These are phyloP conservation scores for Aspergillus proliferans DNA, from an alignment of 2,329 filamentous ascomycete genomes.

Conservation along the genomic window DNA sequence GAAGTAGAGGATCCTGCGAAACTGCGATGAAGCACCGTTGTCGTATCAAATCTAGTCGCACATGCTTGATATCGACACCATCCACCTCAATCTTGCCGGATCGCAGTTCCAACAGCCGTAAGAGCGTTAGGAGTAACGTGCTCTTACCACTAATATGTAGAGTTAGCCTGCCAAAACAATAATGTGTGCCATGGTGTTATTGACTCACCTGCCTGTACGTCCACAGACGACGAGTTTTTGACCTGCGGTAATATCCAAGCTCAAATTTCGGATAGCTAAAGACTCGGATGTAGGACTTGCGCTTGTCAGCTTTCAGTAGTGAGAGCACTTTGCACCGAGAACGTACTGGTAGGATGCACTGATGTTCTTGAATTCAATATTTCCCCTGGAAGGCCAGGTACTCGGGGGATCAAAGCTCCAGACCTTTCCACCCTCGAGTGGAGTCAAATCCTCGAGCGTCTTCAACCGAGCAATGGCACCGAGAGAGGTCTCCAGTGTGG, in stretches of 20 bases:
- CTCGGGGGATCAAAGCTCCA: neutral
- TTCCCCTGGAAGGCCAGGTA: neutral
- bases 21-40: slow-evolving; percentile 1
- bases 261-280: neutral
- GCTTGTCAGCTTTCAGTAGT: too few species aligned
- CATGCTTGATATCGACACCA: neutral
- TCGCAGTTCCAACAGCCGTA: neutral
- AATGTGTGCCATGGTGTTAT: neutral
- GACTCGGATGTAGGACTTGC: too few species aligned
- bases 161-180: neutral
- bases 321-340: too few species aligned
- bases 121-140: neutral
- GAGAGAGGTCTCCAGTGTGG: slow-evolving; percentile 47
- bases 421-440: neutral
- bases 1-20: neutral
- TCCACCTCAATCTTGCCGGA: neutral
- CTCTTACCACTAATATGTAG: slow-evolving; percentile 3
- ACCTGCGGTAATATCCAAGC: neutral
- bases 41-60: neutral
- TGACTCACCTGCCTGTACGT: slow-evolving; percentile 1
- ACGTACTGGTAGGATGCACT: neutral
- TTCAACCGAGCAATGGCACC: slow-evolving; percentile 38
- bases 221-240: slow-evolving; percentile 2
- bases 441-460: slow-evolving; percentile 1
- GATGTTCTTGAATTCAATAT: neutral